Percentiles rank a stretch among this genome's conserved stretches.
These are phyloP conservation scores for Nicotiana benthamiana DNA, from an alignment of 257 asterid species.

Conservation along the genomic window DNA sequence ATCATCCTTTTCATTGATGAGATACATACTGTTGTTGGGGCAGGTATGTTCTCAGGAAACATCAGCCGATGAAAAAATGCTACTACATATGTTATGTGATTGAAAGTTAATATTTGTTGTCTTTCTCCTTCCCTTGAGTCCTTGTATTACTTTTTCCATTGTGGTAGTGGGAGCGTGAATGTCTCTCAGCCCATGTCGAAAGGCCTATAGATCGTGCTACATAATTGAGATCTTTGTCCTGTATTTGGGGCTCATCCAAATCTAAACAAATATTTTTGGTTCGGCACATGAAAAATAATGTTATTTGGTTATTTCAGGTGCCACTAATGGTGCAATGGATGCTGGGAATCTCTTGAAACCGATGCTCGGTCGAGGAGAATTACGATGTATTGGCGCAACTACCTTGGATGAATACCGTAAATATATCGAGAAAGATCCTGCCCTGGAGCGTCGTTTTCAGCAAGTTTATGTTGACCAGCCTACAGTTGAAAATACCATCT, in stretches of 20 bases:
- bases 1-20: conserved; percentile 88
- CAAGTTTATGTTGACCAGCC: conserved; percentile 96
- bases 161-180: background rate
- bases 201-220: background rate
- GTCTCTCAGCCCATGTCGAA: background rate
- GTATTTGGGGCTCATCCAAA: background rate
- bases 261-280: background rate
- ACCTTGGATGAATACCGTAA: conserved; percentile 91
- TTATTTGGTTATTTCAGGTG: conserved; percentile 44
- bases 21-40: conserved; percentile 96
- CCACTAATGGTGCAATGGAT: conserved; percentile 96
- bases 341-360: conserved; percentile 96
- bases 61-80: background rate
- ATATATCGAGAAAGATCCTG: conserved; percentile 90
- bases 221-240: background rate
- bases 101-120: background rate
- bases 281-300: background rate
- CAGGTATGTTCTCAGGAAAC: conserved; percentile 44
- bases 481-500: conserved; percentile 75
- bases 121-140: background rate
- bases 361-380: conserved; percentile 98
- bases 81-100: background rate
- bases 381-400: conserved; percentile 96
- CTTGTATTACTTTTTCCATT: background rate
- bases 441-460: conserved; percentile 91